These are phyloP conservation scores for Heimioporus sp. DNA, from an alignment of 768 basidiomycete genomes.

Conservation along the genomic window DNA sequence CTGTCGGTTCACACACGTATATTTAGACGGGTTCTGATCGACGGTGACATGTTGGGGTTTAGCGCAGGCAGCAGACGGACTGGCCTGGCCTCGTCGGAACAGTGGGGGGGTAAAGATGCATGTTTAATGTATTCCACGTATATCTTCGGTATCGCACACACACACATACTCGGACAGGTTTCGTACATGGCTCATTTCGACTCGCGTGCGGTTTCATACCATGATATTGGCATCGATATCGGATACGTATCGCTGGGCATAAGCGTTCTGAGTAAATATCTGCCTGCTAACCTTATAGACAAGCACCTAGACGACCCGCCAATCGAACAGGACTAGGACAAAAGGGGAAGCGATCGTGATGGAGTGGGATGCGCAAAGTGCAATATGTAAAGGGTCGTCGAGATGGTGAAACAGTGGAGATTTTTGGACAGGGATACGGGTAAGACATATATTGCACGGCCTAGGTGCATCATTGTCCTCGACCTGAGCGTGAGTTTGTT, in stretches of 20 bases:
- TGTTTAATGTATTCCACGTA: conserved; percentile 25
- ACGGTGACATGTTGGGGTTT: neutral
- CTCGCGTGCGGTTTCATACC: conserved; percentile 8
- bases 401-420: conserved; percentile 1
- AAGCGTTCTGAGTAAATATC: conserved; percentile 10
- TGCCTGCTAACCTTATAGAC: conserved; percentile 11
- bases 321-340: neutral
- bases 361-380: too few species aligned
- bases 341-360: conserved; percentile 9
- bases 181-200: conserved; percentile 17
- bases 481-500: neutral
- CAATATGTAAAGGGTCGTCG: too few species aligned
- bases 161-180: neutral
- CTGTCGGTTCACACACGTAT: conserved; percentile 12
- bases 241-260: conserved; percentile 15
- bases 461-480: conserved; percentile 14
- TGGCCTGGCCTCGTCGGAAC: too few species aligned
- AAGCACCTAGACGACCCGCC: too few species aligned
- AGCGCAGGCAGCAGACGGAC: neutral
- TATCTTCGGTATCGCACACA: too few species aligned
- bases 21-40: conserved; percentile 6
- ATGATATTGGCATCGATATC: conserved; percentile 15
- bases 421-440: neutral
- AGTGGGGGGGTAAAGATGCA: too few species aligned
- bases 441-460: neutral